phyloP scores from a whole-genome alignment of 139 green algal species.

The Asterochloris sp. region DNA sequence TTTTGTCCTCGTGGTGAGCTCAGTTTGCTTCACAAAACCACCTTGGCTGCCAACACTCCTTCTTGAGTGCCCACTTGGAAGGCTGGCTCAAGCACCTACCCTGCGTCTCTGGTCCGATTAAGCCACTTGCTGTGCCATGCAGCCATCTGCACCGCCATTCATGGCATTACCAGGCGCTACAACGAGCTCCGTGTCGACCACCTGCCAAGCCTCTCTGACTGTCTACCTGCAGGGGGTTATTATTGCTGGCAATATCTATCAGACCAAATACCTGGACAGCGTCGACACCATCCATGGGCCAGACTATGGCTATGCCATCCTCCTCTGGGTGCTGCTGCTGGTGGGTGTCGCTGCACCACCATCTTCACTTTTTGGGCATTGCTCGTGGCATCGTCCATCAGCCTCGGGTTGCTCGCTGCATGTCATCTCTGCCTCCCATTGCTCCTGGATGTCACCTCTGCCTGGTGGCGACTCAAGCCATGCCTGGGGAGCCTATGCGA shows the following conservation, averaged over 20 bases:
- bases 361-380: neutral
- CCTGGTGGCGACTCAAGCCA: no score
- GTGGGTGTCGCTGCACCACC: neutral
- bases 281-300: conserved; percentile 2
- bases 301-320: conserved; percentile 46
- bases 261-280: neutral
- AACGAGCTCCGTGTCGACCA: no score
- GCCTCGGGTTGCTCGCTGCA: neutral
- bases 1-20: conserved; percentile 40
- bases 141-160: no score
- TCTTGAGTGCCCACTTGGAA: no score
- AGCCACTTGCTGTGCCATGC: no score
- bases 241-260: conserved; percentile 40
- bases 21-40: no score
- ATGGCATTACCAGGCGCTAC: no score
- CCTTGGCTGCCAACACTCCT: no score
- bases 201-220: no score
- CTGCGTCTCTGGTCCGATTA: no score
- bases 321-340: conserved; percentile 44
- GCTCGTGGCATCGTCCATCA: neutral
- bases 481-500: no score
- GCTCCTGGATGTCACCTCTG: neutral
- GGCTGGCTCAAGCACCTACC: no score
- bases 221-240: conserved; percentile 36
- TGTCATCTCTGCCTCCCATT: neutral